These are phyloP conservation scores for Neodidymelliopsis sp. DNA, from an alignment of 2,329 filamentous ascomycete genomes.

Conservation along the genomic window DNA sequence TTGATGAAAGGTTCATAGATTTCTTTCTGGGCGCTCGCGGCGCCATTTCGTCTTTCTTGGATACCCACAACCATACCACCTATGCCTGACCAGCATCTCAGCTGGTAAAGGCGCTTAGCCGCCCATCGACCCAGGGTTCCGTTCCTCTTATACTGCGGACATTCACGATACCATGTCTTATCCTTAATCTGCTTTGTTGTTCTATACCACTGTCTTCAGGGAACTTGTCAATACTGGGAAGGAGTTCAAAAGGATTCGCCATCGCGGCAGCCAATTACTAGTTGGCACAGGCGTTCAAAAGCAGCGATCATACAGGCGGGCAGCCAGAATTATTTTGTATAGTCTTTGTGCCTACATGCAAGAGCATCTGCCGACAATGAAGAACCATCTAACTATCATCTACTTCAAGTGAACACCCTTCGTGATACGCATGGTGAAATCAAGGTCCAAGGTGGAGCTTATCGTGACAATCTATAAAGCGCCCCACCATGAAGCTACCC, in stretches of 20 bases:
- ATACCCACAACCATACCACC: constrained; percentile 8
- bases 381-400: constrained; percentile 1
- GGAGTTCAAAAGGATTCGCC: constrained; percentile 15
- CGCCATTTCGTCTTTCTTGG: constrained; percentile 26
- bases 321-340: constrained; percentile 7
- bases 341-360: constrained; percentile 7
- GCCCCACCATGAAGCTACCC: constrained; percentile 6
- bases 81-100: constrained; percentile 7
- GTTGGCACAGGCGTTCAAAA: constrained; percentile 12
- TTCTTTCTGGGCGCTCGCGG: constrained; percentile 27
- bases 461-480: neutral
- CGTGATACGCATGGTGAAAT: neutral
- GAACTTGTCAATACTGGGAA: constrained; percentile 14
- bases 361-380: constrained; percentile 8
- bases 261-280: constrained; percentile 2
- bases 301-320: neutral
- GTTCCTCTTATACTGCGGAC: constrained; percentile 30
- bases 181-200: constrained; percentile 35
- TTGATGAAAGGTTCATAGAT: constrained; percentile 42
- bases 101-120: constrained; percentile 23
- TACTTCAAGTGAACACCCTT: neutral
- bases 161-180: constrained; percentile 42
- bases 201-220: constrained; percentile 45
- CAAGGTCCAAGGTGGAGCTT: constrained; percentile 1
- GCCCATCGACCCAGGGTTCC: constrained; percentile 13